phyloP scores from a whole-genome alignment of 495 filamentous ascomycete genomes.

The Neohortaea acidophila region DNA sequence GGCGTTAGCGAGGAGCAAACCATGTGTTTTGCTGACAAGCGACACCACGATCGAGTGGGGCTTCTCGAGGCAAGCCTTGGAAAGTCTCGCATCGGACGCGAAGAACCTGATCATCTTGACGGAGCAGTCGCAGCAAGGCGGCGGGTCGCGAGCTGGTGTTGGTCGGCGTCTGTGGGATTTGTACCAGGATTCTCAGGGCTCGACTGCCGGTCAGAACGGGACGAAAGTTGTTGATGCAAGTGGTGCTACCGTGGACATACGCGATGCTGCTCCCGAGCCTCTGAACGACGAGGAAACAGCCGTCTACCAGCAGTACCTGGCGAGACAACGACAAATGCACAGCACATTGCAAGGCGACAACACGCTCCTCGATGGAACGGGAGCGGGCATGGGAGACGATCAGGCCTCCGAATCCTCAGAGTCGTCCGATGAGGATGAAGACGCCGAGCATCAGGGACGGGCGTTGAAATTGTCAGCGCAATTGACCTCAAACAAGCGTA shows the following conservation, averaged over 20 bases:
- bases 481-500: constrained; percentile 49
- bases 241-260: constrained; percentile 45
- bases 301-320: constrained; percentile 80
- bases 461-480: constrained; percentile 76
- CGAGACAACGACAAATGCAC: constrained; percentile 65
- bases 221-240: constrained; percentile 38
- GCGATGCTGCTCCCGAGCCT: constrained; percentile 42
- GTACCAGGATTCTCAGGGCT: constrained; percentile 14
- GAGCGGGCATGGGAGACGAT: constrained; percentile 71
- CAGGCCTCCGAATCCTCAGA: constrained; percentile 38
- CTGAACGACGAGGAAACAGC: constrained; percentile 59
- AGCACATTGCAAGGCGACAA: constrained; percentile 55
- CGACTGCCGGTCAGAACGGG: constrained; percentile 1
- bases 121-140: constrained; percentile 30
- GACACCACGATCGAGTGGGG: constrained; percentile 88
- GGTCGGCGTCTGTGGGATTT: constrained; percentile 26
- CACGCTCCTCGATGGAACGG: constrained; percentile 46
- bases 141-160: constrained; percentile 13
- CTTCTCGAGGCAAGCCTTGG: constrained; percentile 77
- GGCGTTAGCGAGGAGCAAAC: constrained; percentile 34
- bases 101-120: constrained; percentile 77
- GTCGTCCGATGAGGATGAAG: constrained; percentile 66
- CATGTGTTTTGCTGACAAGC: constrained; percentile 72
- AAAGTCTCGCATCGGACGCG: constrained; percentile 52
- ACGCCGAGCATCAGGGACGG: constrained; percentile 81